Evolutionary conservation across 768 basidiomycete species (phyloP), one percentile per base, ranked within the genome.

Genomic region (Leucocoprinus leucothites): DNA sequence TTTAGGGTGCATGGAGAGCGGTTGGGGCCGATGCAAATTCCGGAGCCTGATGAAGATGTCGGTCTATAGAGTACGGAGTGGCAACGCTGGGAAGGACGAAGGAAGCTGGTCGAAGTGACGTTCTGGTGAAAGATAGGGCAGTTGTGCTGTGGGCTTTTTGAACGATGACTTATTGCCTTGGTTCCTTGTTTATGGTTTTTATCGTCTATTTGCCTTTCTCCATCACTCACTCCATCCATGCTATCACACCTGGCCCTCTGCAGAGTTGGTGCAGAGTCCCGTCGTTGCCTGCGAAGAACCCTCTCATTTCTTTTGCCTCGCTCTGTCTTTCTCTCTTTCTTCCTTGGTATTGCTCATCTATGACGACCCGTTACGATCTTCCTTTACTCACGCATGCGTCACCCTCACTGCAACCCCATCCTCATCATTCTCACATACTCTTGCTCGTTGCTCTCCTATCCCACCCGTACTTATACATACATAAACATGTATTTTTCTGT

Each of bases 1-100:
- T 74, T 93, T 71, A 81, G 91, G 41, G 88, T 91, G 26, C 90
- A 92, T 63, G 91, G 91, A 14, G 72, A 81, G 60, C 74, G 67
- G 53, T 63, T 84, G 49, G 77, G 69, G 9, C 78, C 73, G 50
- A 61, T 66, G 18, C 74, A 76, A 5, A 58, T 47, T 35, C 46
- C 70, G 36, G 65, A 63, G 41, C 71, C 71, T 48, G 58, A 53
- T 49, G 58, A 56, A 34, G 47, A 58, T 38, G 40, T 22, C 2
- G 45, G 42, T 3, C 40, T 31, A 43, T 50, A 42, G 28, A 34
- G 18, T 40, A 24, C 40, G 56, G 19, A 6, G 6, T 34, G 31
- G 5, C 5, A 13, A 34, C 6, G 31, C 13, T 34, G 31, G 31
- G n/a, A 2, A 19, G 18, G 28, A 14, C 13, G 46, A 28, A 8